These are phyloP conservation scores for Cercospora zeina DNA, from an alignment of 2,329 filamentous ascomycete genomes.

Conservation along the genomic window DNA sequence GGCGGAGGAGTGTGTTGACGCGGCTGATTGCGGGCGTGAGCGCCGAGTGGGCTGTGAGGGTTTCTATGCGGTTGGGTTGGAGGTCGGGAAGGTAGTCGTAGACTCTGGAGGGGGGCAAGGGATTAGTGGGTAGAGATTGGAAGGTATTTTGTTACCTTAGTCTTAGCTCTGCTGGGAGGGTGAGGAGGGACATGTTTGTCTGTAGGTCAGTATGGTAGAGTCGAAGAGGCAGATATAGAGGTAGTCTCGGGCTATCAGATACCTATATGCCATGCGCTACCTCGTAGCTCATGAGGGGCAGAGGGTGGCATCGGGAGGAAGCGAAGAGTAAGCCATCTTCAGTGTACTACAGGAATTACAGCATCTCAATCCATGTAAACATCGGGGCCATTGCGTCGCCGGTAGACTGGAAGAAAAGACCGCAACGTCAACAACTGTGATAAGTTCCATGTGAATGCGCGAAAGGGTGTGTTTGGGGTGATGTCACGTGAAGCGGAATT, in stretches of 20 bases:
- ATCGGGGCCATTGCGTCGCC: background rate
- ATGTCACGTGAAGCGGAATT: background rate
- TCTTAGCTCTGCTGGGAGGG: slow-evolving; percentile 26
- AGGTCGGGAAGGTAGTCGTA: slow-evolving; percentile 30
- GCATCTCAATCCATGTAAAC: background rate
- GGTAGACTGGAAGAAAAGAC: background rate
- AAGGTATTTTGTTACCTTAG: slow-evolving; percentile 8
- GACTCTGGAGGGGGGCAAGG: slow-evolving; percentile 17
- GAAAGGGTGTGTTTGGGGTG: background rate
- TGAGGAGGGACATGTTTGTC: slow-evolving; percentile 23
- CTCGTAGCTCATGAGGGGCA: slow-evolving; percentile 12
- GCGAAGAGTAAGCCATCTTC: background rate
- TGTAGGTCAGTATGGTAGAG: background rate
- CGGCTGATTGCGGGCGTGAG: slow-evolving; percentile 33
- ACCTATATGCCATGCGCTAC: background rate
- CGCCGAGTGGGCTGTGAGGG: slow-evolving; percentile 22
- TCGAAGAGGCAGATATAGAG: background rate
- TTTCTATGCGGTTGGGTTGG: slow-evolving; percentile 18
- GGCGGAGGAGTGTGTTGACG: slow-evolving; percentile 23
- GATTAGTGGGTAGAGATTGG: background rate
- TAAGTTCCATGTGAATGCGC: background rate
- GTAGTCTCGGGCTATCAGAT: background rate
- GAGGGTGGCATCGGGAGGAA: background rate
- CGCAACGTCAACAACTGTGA: background rate
- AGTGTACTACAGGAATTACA: background rate